Base-by-base conservation (phyloP, 108 stramenopile species). In the Stephanodiscus minutulus region DNA sequence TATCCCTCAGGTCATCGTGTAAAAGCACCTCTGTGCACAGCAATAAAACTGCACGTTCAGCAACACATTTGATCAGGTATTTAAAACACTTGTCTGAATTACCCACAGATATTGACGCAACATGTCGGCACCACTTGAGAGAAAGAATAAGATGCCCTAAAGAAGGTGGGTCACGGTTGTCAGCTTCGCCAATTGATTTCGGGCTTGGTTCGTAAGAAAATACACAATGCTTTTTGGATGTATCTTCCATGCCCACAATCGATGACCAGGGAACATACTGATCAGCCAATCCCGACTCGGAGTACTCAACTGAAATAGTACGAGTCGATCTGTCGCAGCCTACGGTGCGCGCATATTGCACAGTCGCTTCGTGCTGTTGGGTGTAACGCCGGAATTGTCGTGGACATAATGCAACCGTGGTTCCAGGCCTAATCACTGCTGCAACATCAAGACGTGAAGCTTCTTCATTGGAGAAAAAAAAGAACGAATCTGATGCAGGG, bases 101-200 rank as follows among this genome's bases (percentile, higher is more conserved):
- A 17, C 44, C 61, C 64, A 35, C 1, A 10, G 11, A 35, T 57
- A 21, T 7, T 6, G 58, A 58, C 55, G 63, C 25, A 37, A 50
- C 62, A 29, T 86, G 72, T 22, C 85, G 84, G 58, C 87, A 86
- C 90, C 90, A 91, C 7, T 85, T 73, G 0, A 91, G 70, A 41
- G 78, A 66, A 37, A 91, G 73, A 21, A 88, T 82, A 9, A 88
- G 73, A 52, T 91, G 75, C 12, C 87, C 87, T 29, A 85, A 57
- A 13, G 73, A 77, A 13, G 85, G 61, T 13, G 33, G 46, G 17
- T 57, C 69, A 17, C 39, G 56, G 15, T 37, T 25, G 15, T 77
- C 75, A 22, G 80, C 61, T 10, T 81, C 84, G 33, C 57, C 64
- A 44, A 80, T 81, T 3, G 81, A 73, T 27, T 88, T 84, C 37